Evolutionary conservation across 768 basidiomycete species (phyloP).

Genomic region (Galerina sulciceps): DNA sequence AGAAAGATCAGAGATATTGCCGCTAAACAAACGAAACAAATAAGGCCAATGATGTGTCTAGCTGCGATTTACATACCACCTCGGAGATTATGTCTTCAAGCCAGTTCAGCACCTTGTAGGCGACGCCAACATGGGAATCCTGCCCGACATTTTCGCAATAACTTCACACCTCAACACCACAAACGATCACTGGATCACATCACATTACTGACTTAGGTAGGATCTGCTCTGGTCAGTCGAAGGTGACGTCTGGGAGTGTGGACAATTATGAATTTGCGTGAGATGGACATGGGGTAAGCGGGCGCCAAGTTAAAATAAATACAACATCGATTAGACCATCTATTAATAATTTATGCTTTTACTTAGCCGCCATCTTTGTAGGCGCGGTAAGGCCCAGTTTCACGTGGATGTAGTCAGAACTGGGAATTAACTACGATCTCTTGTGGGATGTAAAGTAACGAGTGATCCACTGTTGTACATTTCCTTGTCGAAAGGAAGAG

Average conservation of each 20-base stretch:
- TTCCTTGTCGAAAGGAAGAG: background rate
- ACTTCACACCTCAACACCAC: too few species aligned
- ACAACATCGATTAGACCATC: background rate
- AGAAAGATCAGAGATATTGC: too few species aligned
- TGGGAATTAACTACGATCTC: constrained; percentile 3
- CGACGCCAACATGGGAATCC: too few species aligned
- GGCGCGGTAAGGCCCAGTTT: background rate
- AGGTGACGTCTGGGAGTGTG: background rate
- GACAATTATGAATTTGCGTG: background rate
- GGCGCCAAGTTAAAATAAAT: background rate
- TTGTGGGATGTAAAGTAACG: background rate
- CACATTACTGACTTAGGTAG: too few species aligned
- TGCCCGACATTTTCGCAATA: too few species aligned
- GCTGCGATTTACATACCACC: too few species aligned
- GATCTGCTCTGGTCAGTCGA: too few species aligned
- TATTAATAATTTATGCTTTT: constrained; percentile 3
- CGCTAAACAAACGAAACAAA: too few species aligned
- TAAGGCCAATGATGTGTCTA: too few species aligned
- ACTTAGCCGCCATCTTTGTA: background rate
- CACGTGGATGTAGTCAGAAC: background rate
- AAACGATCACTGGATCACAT: too few species aligned
- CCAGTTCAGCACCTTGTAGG: too few species aligned
- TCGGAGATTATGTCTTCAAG: too few species aligned
- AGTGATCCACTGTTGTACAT: constrained; percentile 6
- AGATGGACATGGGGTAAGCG: constrained; percentile 6